A percentile compares a stretch with the other conserved stretches of the same genome.
Evolutionary conservation across 129 eudicot species (phyloP).

Genomic region (carrot (Daucus carota)): DNA sequence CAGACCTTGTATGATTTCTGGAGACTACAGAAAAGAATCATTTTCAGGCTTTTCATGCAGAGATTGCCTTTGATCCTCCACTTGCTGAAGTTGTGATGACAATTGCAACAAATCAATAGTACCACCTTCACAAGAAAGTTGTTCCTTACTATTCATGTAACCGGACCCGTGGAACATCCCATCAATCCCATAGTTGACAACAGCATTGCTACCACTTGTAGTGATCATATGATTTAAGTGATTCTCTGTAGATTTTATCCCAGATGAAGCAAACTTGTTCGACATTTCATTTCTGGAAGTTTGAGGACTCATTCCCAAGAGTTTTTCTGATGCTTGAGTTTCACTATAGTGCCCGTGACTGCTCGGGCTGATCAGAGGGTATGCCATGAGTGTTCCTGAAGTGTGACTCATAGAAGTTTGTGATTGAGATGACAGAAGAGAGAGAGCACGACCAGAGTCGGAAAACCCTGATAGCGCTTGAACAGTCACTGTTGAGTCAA

Average conservation of each 20-base stretch:
- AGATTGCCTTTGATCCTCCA: constrained; percentile 38
- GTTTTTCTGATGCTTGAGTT: constrained; percentile 22
- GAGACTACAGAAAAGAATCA: constrained; percentile 22
- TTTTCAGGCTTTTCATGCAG: constrained; percentile 15
- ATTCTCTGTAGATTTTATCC: constrained; percentile 18
- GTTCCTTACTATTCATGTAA: constrained; percentile 8
- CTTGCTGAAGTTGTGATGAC: constrained; percentile 36
- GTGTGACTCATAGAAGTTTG: constrained; percentile 24
- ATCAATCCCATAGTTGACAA: constrained; percentile 14
- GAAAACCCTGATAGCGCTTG: constrained; percentile 23
- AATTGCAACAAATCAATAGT: constrained; percentile 36
- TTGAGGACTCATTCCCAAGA: constrained; percentile 17
- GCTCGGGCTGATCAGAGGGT: constrained; percentile 20
- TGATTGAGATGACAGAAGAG: constrained; percentile 55
- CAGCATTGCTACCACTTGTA: constrained; percentile 17
- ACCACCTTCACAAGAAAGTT: constrained; percentile 27
- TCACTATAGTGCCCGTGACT: constrained; percentile 11
- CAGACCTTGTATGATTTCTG: constrained; percentile 17
- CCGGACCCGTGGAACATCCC: constrained; percentile 26
- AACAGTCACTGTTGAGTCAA: constrained; percentile 24
- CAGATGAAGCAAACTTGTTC: constrained; percentile 22
- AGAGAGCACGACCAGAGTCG: constrained; percentile 44
- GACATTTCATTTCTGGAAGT: constrained; percentile 16
- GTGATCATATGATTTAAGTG: constrained; percentile 17
- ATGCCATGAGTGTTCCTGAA: constrained; percentile 11